These are phyloP conservation scores for Yamagishiella unicocca DNA, from an alignment of 139 green algal genomes.

Conservation along the genomic window DNA sequence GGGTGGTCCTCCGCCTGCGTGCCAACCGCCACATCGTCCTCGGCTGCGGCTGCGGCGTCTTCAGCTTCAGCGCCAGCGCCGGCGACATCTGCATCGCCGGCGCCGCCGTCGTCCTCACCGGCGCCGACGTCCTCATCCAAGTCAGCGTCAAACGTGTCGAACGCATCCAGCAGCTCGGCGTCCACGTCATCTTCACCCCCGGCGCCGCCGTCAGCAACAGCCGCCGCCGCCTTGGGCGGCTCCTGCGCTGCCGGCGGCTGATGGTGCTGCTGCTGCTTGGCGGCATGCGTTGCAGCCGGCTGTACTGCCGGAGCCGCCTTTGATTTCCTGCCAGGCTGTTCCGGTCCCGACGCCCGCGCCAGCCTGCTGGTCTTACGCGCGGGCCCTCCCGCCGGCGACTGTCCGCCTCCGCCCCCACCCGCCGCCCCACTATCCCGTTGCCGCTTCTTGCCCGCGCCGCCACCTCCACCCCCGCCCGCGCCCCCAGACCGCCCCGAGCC, in stretches of 20 bases:
- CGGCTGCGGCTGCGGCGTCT: too few species aligned
- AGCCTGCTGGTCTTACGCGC: conserved; percentile 5
- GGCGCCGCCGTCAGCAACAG: neutral
- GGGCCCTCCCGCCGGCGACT: neutral
- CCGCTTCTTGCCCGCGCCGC: conserved; percentile 19
- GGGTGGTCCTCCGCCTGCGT: too few species aligned
- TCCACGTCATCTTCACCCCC: conserved; percentile 30
- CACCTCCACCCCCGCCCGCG: neutral
- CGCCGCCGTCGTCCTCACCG: neutral
- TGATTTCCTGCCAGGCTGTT: too few species aligned
- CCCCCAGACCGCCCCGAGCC: neutral
- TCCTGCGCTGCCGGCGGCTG: conserved; percentile 44
- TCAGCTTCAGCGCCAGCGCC: too few species aligned
- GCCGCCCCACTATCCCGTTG: neutral
- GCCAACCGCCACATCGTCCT: too few species aligned
- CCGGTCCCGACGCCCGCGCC: neutral
- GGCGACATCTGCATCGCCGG: neutral
- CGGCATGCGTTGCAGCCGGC: neutral
- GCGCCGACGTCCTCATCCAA: neutral
- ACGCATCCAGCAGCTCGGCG: conserved; percentile 18
- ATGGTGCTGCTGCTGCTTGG: conserved; percentile 57
- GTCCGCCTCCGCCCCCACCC: neutral
- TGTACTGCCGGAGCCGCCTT: too few species aligned
- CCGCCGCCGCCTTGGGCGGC: neutral
- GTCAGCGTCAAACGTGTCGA: conserved; percentile 4